Conservation (phyloP, 352 stramenopile species). For the Globisporangium alternatum region DNA sequence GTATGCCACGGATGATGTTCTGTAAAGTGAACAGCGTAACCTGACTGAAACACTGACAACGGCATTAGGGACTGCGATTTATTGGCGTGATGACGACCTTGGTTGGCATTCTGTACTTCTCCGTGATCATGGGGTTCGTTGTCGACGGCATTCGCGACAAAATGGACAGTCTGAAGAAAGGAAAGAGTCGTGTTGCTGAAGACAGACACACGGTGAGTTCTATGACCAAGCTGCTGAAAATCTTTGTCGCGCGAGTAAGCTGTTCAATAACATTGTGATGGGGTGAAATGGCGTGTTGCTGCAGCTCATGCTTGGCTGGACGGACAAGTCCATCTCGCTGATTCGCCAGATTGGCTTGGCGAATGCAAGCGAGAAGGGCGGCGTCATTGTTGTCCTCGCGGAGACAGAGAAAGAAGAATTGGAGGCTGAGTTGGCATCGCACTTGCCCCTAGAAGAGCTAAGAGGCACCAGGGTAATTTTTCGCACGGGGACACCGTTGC, state of each 20-base stretch:
- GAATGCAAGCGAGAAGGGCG: conserved; percentile 84
- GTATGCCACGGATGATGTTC: background rate
- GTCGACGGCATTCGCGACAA: conserved; percentile 85
- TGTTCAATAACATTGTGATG: background rate
- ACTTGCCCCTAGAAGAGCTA: conserved; percentile 57
- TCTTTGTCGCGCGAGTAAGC: too few relatives aligned
- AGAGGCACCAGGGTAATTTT: conserved; percentile 79
- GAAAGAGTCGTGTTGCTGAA: conserved; percentile 80
- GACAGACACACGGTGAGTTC: conserved; percentile 65
- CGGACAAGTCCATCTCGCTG: conserved; percentile 82
- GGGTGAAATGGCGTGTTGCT: background rate
- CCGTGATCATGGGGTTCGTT: conserved; percentile 89
- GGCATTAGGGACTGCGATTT: conserved; percentile 39
- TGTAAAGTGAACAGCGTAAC: background rate
- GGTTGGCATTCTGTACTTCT: conserved; percentile 82
- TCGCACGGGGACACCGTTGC: conserved; percentile 68
- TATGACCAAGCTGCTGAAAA: background rate
- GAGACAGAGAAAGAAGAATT: conserved; percentile 79
- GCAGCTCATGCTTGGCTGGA: conserved; percentile 85
- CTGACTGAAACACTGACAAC: background rate
- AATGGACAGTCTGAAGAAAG: conserved; percentile 88
- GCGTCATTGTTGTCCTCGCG: conserved; percentile 73
- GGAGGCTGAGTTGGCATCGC: conserved; percentile 61
- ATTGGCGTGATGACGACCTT: conserved; percentile 62
- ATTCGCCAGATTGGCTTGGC: conserved; percentile 85